Evolutionary conservation across 805 yeast genomes (phyloP).

Genomic region (Sungouiella thailandica): DNA sequence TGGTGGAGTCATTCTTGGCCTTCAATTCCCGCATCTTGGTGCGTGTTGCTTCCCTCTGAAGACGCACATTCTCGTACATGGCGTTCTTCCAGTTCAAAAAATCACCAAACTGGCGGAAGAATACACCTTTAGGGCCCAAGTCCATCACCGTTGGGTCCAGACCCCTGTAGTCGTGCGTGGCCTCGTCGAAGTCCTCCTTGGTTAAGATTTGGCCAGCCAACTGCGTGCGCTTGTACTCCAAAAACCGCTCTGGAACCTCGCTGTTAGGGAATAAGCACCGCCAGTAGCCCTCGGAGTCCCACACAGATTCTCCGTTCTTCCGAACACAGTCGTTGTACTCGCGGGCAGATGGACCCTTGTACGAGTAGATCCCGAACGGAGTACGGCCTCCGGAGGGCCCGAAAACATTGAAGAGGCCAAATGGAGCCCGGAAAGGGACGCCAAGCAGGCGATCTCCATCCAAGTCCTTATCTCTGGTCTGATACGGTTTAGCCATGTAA

Average conservation of each 20-base stretch:
- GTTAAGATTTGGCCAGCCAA: conserved; percentile 35
- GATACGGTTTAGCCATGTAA: conserved; percentile 20
- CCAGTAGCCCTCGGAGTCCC: conserved; percentile 89
- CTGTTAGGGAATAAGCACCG: conserved; percentile 75
- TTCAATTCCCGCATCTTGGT: conserved; percentile 1
- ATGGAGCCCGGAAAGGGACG: conserved; percentile 1
- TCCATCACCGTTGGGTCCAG: conserved; percentile 20
- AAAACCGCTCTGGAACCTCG: conserved; percentile 28
- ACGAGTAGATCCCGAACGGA: conserved; percentile 46
- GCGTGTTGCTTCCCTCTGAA: conserved; percentile 22
- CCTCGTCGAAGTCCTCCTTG: conserved; percentile 52
- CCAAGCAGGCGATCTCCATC: conserved; percentile 4
- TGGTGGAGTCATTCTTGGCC: neutral
- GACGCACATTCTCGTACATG: conserved; percentile 43
- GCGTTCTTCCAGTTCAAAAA: conserved; percentile 63
- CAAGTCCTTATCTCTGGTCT: conserved; percentile 8
- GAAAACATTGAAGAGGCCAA: conserved; percentile 10
- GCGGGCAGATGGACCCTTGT: conserved; percentile 52
- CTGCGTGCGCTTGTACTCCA: conserved; percentile 22
- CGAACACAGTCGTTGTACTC: conserved; percentile 61
- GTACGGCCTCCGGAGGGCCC: conserved; percentile 18
- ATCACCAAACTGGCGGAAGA: conserved; percentile 61
- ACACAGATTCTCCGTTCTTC: conserved; percentile 63
- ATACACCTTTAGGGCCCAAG: conserved; percentile 49
- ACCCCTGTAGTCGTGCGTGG: conserved; percentile 5